Evolutionary conservation across 1,284 basidiomycete species (phyloP), one percentile per base, ranked within the genome.

Genomic region (Rhodotorula mucilaginosa): DNA sequence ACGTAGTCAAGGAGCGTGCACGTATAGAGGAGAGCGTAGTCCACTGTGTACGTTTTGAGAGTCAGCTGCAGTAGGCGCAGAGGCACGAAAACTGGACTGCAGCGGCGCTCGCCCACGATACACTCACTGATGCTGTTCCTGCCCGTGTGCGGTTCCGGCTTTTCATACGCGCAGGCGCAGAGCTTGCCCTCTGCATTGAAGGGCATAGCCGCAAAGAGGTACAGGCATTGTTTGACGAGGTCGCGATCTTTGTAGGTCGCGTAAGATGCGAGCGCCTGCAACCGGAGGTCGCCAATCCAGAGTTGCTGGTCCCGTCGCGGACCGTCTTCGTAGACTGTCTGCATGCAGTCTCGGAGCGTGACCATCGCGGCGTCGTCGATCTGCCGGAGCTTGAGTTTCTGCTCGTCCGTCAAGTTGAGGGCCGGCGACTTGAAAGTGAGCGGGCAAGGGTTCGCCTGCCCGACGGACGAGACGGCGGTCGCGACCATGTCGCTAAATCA

Each of bases 201-300:
- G 3, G 78, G 78, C 59, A 76, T 65, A 10, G 73, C 76, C 5
- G 78, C 74, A 26, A 76, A 76, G 5, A 78, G 69, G 67, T 78
- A 77, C 19, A 78, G 65, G 54, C 76, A 78, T 0, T 76, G 68
- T 61, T 78, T 78, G 59, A 76, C 77, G n/a, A 78, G 76, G 29
- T 68, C 54, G 57, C 58, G 64, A 49, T 76, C 76, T 19, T 72
- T 65, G 68, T 76, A 77, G 0, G 76, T 78, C 19, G 56, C 56
- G 64, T 76, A 76, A 2, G 73, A 69, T 19, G 64, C 68, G 13
- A 74, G 63, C 16, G 75, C 75, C 61, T 76, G 74, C 7, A 65
- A 57, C 12, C 64, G 26, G 18, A 65, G 29, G 56, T 65, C 64
- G 29, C 64, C 64, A 23, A 65, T 65, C 62, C 64, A 65, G 3